Conservation (phyloP, 1,284 basidiomycete genomes). For the Tylopilus sp. region DNA sequence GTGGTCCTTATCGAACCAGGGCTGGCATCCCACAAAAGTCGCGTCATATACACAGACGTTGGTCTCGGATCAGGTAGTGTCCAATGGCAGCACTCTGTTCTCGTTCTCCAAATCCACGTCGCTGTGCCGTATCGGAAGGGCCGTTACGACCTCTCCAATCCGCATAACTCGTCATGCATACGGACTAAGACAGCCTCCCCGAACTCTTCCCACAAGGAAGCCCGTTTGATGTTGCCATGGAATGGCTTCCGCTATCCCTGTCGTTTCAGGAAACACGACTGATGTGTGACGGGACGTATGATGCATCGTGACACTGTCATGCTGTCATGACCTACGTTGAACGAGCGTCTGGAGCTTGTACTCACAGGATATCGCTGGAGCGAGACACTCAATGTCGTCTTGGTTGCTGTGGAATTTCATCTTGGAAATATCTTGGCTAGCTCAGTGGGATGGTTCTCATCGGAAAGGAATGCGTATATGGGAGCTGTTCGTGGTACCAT, state of each 20-base stretch:
- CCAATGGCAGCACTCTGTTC: neutral
- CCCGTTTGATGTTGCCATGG: neutral
- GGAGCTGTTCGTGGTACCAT: neutral
- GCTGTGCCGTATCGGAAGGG: neutral
- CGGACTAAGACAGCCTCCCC: neutral
- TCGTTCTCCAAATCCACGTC: neutral
- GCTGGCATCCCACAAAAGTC: neutral
- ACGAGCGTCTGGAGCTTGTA: too few relatives aligned
- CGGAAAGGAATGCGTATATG: too few relatives aligned
- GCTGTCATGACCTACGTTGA: too few relatives aligned
- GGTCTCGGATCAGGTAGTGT: neutral
- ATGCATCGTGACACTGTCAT: too few relatives aligned
- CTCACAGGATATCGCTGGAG: neutral
- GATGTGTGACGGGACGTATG: neutral
- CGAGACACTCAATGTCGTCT: too few relatives aligned
- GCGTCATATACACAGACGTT: neutral
- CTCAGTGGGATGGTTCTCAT: too few relatives aligned
- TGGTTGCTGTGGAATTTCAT: too few relatives aligned
- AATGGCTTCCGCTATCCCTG: neutral
- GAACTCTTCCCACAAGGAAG: neutral
- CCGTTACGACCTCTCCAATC: neutral
- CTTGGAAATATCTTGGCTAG: too few relatives aligned
- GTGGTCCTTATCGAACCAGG: too few relatives aligned
- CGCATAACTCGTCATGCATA: neutral
- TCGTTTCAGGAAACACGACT: neutral